Base-by-base conservation (phyloP, 108 stramenopile species). In the Cyclostephanos invisitatus region DNA sequence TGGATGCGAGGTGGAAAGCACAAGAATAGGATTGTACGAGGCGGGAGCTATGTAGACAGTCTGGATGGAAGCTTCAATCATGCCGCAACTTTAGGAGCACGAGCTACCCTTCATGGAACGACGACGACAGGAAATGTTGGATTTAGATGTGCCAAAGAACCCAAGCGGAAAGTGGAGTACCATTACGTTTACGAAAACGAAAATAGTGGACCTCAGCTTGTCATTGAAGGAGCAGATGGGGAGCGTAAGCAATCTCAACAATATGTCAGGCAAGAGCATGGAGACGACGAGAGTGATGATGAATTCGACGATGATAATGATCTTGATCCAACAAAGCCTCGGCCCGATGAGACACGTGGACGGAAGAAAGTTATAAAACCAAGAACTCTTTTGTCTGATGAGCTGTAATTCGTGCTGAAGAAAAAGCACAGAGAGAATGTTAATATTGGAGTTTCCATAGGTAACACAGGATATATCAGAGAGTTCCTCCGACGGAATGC, bases 1-100 rank as follows among this genome's bases (percentile, higher is more conserved):
- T 97, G 96, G 96, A 81, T 85, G 77, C 77, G 90, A 35, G 96
- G 96, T 10, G 96, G 94, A 27, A 93, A 90, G 38, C 89, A 93
- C 78, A 92, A 93, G 70, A 67, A 81, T 10, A 87, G 94, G 17
- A 93, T 95, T 71, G 87, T 95, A 24, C 84, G 96, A 21, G 96
- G 96, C 15, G 96, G 79, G 12, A 88, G 87, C 20, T 97, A 93
- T 75, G 86, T 97, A 21, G 96, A 97, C 70, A 82, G 77, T 64
- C 58, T 92, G 47, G 90, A 95, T 72, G 96, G 94, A 24, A 75
- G 83, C 51, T 74, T 74, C 55, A 95, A 97, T 56, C 96, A 97
- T 76, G 90, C 87, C 3, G 92, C 92, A 12, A 93, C 92, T 5
- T 68, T 93, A 40, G 92, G 92, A 46, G 92, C 89, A 28, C 79